Base-by-base conservation (phyloP, 1,139 yeast genomes). In the Diutina rugosa region DNA sequence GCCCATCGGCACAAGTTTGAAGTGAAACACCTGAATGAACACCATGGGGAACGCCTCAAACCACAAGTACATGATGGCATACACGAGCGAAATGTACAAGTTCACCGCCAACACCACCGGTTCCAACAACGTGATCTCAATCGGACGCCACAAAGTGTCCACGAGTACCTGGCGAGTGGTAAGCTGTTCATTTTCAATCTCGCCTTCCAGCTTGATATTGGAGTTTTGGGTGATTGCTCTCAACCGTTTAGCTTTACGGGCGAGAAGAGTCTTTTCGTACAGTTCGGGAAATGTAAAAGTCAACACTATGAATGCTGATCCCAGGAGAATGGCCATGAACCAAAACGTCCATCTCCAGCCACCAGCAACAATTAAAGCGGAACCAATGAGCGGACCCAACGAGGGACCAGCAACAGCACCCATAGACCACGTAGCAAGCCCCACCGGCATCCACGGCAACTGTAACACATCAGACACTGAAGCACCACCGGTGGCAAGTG, bases 31-130 rank as follows among this genome's bases (percentile, higher is more conserved):
- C 4, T 71, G 78, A 9, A 61, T 57, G 60, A 77, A 82, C 1
- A 80, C 81, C 56, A 82, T 72, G 9, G 88, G 87, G 65, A 80
- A 78, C 0, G 82, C 84, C 65, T 83, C 87, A 61, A 83, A 80
- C 74, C 79, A 82, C 55, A 82, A 69, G 63, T 82, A 83, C 64
- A 79, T 65, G 41, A 80, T 67, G 35, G 84, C 76, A 65, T 82
- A 83, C 21, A 78, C 72, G 63, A 83, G 67, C 2, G 85, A 77
- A 61, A 79, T 69, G 65, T 83, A 82, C 28, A 78, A 41, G 62
- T 82, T 69, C 63, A 77, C 69, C 66, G 75, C 61, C 65, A 83
- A 57, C 58, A 76, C 74, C 55, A 77, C 73, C 49, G 80, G 77
- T 67, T 80, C 77, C 60, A 66, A 65, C 12, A 76, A 59, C 6